A percentile compares a stretch with the other conserved stretches of the same genome.
These are phyloP conservation scores for Cercospora janseana DNA, from an alignment of 2,329 filamentous ascomycete species.

Conservation along the genomic window DNA sequence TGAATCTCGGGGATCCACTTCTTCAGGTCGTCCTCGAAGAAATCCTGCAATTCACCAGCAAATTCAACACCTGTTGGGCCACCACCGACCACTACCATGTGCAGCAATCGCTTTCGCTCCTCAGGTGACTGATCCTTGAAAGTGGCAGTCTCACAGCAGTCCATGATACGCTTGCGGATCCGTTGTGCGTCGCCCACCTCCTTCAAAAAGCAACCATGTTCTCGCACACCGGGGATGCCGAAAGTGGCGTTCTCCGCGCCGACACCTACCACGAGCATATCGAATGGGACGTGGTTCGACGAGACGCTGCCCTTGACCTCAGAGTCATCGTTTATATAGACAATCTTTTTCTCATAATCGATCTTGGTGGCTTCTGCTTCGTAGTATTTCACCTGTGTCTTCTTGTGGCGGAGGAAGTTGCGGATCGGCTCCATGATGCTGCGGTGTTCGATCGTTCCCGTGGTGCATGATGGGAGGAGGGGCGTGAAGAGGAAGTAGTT, in stretches of 20 bases:
- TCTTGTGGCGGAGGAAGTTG: constrained; percentile 93
- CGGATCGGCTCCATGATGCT: constrained; percentile 99
- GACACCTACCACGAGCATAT: constrained; percentile 96
- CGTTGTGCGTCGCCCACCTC: constrained; percentile 94
- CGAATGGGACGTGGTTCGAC: constrained; percentile 88
- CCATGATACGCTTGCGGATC: constrained; percentile 99
- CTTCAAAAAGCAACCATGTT: constrained; percentile 97
- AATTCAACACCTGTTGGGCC: constrained; percentile 98
- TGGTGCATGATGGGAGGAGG: constrained; percentile 93
- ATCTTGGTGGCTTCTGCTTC: constrained; percentile 96
- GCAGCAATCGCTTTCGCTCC: constrained; percentile 88
- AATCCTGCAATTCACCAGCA: constrained; percentile 95
- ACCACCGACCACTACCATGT: constrained; percentile 88
- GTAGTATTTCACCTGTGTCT: constrained; percentile 90
- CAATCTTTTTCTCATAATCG: constrained; percentile 83
- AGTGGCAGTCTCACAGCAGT: constrained; percentile 95
- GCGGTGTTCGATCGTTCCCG: constrained; percentile 94
- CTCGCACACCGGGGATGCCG: constrained; percentile 88
- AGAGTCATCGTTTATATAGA: constrained; percentile 88
- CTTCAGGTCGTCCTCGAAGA: constrained; percentile 97
- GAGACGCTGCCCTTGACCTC: constrained; percentile 81
- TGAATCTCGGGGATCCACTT: constrained; percentile 97
- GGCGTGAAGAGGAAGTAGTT: constrained; percentile 99
- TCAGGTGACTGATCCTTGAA: constrained; percentile 93
- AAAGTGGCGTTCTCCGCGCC: constrained; percentile 98